Evolutionary conservation across 257 asterid species (phyloP), one percentile per base, ranked within the genome.

Genomic region (Cordia subcordata): DNA sequence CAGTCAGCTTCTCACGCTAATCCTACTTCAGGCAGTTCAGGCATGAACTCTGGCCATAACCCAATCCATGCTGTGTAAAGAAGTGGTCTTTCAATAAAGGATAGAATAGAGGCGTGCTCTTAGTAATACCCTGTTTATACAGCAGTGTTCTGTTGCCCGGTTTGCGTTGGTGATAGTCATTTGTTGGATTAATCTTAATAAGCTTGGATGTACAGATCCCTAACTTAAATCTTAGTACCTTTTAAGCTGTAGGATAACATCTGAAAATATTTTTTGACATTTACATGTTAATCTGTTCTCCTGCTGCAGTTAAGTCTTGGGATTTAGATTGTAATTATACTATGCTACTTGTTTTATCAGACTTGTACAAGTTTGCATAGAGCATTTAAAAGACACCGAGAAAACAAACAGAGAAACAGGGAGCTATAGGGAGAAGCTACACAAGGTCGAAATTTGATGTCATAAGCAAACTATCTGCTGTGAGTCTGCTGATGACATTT

Each of bases 1-100:
- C 97, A 94, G 13, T 93, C 99, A 0, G 99, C 99, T 45, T 89
- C 89, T 71, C 97, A 93, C 64, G 91, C 99, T 19, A 93, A 83
- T 66, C 81, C 91, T 0, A 59, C 82, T 51, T 69, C 96, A 10
- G 77, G 83, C 32, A 65, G 69, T 70, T 73, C 96, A 11, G 81
- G 79, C 73, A 77, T 86, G 63, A 79, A 74, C 68, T 75, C 95
- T 23, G 79, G 80, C 82, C 90, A 78, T 69, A 85, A 65, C 62
- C 93, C 90, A 21, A 90, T 90, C 73, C 96, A 82, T 71, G 96
- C 91, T 13, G 69, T 87, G 57, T 90, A 75, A 70, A 22, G 52
- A 54, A 37, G 53, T 38, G 35, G 35, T 27, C 3, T 27, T 27
- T 3, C 57, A 75, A 59, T 65, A 50, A 77, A 47, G 54, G 35